These are phyloP conservation scores for Ramaria sp. DNA, from an alignment of 768 basidiomycete genomes.

Conservation along the genomic window DNA sequence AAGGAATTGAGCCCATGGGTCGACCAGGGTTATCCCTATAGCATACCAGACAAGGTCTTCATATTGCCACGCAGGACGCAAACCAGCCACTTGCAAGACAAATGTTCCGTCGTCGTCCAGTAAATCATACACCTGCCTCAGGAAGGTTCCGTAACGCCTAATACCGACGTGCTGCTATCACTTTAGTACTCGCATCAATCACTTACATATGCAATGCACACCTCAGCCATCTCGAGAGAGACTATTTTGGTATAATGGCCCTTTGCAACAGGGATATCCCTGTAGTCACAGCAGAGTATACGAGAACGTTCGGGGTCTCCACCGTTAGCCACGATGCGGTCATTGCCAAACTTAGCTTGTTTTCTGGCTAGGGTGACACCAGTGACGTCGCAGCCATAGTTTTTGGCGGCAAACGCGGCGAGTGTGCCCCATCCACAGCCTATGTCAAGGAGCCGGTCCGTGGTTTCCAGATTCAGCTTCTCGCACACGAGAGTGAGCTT, in stretches of 20 bases:
- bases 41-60: constrained; percentile 90
- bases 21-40: neutral
- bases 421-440: constrained; percentile 98
- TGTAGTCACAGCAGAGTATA: constrained; percentile 56
- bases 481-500: constrained; percentile 92
- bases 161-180: constrained; percentile 78
- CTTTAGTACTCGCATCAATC: neutral
- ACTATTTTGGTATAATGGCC: constrained; percentile 91
- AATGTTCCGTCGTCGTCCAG: constrained; percentile 91
- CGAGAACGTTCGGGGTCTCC: constrained; percentile 85
- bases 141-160: constrained; percentile 80
- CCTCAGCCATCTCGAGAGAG: constrained; percentile 96
- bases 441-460: constrained; percentile 76
- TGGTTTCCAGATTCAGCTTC: constrained; percentile 82
- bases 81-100: constrained; percentile 94
- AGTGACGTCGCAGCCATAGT: constrained; percentile 92
- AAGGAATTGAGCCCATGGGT: too few species aligned
- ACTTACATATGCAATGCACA: constrained; percentile 18
- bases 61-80: constrained; percentile 94
- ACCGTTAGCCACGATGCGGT: constrained; percentile 75
- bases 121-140: constrained; percentile 85
- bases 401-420: constrained; percentile 89
- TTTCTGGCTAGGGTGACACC: constrained; percentile 89
- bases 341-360: constrained; percentile 87
- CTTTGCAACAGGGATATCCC: constrained; percentile 36